Percentiles rank a stretch among this genome's conserved stretches.
Conservation (phyloP, 2,329 filamentous ascomycete species). For the Fusarium sublunatum region DNA sequence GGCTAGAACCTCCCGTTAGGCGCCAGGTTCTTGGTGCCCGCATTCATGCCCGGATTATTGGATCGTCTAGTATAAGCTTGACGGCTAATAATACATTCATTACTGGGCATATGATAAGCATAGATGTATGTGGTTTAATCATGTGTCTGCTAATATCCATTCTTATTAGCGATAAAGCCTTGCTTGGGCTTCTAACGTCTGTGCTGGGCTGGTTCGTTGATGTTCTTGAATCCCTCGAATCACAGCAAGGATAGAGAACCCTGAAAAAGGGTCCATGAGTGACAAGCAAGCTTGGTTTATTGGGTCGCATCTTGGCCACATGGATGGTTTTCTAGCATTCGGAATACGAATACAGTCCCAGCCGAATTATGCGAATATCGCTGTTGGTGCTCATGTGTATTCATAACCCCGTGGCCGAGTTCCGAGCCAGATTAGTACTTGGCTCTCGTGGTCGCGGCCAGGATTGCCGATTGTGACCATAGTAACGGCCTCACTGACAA, state of each 20-base stretch:
- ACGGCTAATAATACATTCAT: conserved; percentile 2
- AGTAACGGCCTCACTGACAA: conserved; percentile 21
- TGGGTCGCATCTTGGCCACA: conserved; percentile 7
- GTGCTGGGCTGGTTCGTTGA: conserved; percentile 24
- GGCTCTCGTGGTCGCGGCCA: conserved; percentile 22
- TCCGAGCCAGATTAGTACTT: conserved; percentile 7
- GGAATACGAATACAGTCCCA: background rate
- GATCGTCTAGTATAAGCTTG: too few species aligned
- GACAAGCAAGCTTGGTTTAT: conserved; percentile 6
- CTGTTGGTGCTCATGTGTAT: conserved; percentile 1
- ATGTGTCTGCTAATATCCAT: conserved; percentile 19
- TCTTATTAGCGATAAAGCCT: conserved; percentile 29
- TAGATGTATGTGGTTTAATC: conserved; percentile 18
- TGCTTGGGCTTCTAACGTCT: conserved; percentile 19
- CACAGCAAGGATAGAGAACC: conserved; percentile 17
- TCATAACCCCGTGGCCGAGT: background rate
- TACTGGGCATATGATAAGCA: background rate
- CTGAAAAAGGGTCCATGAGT: conserved; percentile 25
- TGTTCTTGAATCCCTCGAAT: conserved; percentile 33
- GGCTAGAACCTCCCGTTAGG: background rate
- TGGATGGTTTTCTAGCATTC: conserved; percentile 5
- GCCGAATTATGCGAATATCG: conserved; percentile 2
- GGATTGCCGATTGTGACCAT: conserved; percentile 23
- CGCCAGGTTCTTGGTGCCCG: conserved; percentile 8
- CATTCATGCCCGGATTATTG: background rate